Percentiles rank a stretch among this genome's conserved stretches.
Conservation (phyloP, 1,139 yeast genomes). For the Debaryomyces robertsiae region DNA sequence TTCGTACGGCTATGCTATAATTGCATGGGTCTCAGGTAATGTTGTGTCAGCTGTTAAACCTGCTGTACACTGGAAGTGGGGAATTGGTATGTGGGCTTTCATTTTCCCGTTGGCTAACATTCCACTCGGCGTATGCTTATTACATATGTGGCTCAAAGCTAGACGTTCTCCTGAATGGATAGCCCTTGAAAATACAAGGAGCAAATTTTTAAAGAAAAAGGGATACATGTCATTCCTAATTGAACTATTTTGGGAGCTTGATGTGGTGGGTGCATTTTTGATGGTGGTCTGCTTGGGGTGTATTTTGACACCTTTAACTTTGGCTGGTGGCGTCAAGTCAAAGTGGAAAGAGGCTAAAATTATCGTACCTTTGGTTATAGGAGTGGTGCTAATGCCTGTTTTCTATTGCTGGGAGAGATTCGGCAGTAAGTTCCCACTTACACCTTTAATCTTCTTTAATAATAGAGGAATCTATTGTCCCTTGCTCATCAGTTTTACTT, state of each 20-base stretch:
- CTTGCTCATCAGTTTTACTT: slow-evolving; percentile 29
- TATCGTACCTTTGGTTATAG: slow-evolving; percentile 41
- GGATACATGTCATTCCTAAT: slow-evolving; percentile 25
- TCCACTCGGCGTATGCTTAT: slow-evolving; percentile 33
- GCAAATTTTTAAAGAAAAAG: slow-evolving; percentile 25
- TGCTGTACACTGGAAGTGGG: slow-evolving; percentile 22
- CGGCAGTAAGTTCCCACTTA: slow-evolving; percentile 33
- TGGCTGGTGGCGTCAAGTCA: slow-evolving; percentile 37
- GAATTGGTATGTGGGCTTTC: slow-evolving; percentile 45
- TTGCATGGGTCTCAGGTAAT: slow-evolving; percentile 68
- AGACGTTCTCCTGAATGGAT: slow-evolving; percentile 38
- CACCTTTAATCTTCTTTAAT: slow-evolving; percentile 34
- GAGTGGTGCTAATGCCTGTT: slow-evolving; percentile 36
- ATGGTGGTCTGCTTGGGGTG: slow-evolving; percentile 36
- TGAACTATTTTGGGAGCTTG: slow-evolving; percentile 38
- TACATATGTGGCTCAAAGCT: slow-evolving; percentile 40
- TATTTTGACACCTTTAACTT: slow-evolving; percentile 41
- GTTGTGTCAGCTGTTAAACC: slow-evolving; percentile 25
- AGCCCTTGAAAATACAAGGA: slow-evolving; percentile 24
- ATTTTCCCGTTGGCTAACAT: slow-evolving; percentile 40
- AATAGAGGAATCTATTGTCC: slow-evolving; percentile 44
- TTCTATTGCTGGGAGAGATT: slow-evolving; percentile 36
- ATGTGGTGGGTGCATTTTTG: slow-evolving; percentile 35
- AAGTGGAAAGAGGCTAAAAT: slow-evolving; percentile 35
- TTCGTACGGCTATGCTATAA: slow-evolving; percentile 63